phyloP scores from a whole-genome alignment of 2,329 filamentous ascomycete species.

The Rhynchosporium graminicola region DNA sequence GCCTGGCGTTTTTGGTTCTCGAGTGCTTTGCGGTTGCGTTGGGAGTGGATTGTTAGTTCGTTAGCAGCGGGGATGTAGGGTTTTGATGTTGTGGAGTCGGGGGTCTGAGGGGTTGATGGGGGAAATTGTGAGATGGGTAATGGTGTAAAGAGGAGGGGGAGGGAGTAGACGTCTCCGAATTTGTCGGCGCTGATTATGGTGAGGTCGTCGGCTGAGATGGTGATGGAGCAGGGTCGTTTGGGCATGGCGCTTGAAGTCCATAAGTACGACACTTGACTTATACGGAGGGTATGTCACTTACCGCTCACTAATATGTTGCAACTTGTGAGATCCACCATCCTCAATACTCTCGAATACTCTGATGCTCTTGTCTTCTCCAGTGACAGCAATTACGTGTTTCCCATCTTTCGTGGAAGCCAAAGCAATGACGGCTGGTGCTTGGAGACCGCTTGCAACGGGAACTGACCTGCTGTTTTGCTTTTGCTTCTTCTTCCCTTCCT shows the following conservation, averaged over 20 bases:
- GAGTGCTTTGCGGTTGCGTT: constrained; percentile 61
- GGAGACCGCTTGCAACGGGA: constrained; percentile 41
- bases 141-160: constrained; percentile 63
- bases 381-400: constrained; percentile 73
- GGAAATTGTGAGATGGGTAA: constrained; percentile 21
- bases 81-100: constrained; percentile 33
- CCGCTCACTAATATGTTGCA: constrained; percentile 74
- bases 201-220: constrained; percentile 64
- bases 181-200: constrained; percentile 88
- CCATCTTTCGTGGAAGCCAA: constrained; percentile 65
- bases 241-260: constrained; percentile 64
- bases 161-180: constrained; percentile 91
- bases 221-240: constrained; percentile 80
- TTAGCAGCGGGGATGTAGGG: constrained; percentile 55
- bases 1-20: constrained; percentile 57
- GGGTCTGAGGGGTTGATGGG: constrained; percentile 21
- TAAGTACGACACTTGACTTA: constrained; percentile 1
- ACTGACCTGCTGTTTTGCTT: constrained; percentile 30
- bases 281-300: constrained; percentile 42
- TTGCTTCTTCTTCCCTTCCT: constrained; percentile 26
- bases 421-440: constrained; percentile 67
- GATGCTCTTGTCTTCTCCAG: constrained; percentile 88
- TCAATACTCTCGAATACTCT: constrained; percentile 73
- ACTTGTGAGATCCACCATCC: constrained; percentile 45
- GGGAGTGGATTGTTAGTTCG: constrained; percentile 62